Percentiles rank a stretch among this genome's conserved stretches.
Conservation (phyloP, 2,329 filamentous ascomycete species). For the Aspergillus carbonarius region DNA sequence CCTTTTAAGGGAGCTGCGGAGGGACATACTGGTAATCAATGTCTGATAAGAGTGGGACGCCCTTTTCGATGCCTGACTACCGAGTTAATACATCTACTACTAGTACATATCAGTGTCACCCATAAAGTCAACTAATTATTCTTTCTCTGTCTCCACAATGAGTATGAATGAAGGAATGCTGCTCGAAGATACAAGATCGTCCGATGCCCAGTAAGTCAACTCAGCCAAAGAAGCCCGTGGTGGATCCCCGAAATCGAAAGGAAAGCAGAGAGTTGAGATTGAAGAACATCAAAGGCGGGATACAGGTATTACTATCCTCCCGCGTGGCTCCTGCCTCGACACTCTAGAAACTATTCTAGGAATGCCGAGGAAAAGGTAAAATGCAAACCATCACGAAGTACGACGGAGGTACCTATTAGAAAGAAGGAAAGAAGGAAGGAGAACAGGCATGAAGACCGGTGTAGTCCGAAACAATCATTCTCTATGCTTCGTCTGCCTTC, state of each 20-base stretch:
- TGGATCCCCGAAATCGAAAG: neutral
- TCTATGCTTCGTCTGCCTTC: conserved; percentile 44
- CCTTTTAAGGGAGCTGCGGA: neutral
- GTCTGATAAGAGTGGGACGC: neutral
- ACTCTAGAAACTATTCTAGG: conserved; percentile 14
- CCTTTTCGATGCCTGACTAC: neutral
- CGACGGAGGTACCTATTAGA: neutral
- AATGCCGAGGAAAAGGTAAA: conserved; percentile 15
- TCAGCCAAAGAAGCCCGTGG: neutral
- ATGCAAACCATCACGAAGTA: conserved; percentile 14
- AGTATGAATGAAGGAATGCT: conserved; percentile 3
- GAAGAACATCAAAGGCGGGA: conserved; percentile 13
- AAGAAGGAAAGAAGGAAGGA: conserved; percentile 3
- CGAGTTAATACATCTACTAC: neutral
- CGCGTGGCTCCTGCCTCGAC: conserved; percentile 30
- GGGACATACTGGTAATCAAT: neutral
- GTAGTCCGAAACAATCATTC: neutral
- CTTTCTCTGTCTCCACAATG: neutral
- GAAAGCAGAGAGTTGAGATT: conserved; percentile 9
- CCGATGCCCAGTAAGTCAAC: conserved; percentile 1
- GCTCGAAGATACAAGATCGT: conserved; percentile 1
- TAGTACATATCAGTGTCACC: neutral
- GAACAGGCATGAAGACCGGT: neutral
- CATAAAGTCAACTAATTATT: neutral
- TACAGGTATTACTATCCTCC: conserved; percentile 20